phyloP scores from a whole-genome alignment of 1,284 basidiomycete genomes.

The Apiotrichum gracile region DNA sequence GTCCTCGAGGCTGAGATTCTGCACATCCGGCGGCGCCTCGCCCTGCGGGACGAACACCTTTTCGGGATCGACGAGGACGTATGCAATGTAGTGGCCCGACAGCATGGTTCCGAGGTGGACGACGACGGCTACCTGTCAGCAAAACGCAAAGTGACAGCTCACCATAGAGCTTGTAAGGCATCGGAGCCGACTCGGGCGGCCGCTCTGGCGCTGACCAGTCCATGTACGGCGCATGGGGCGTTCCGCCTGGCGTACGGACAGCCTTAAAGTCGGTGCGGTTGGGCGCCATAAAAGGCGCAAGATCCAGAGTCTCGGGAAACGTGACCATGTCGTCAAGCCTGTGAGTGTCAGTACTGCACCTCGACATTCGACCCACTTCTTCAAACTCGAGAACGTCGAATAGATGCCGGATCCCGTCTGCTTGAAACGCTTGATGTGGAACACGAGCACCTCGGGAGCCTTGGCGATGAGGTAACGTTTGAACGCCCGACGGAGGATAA shows the following conservation, averaged over 20 bases:
- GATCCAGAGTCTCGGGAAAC: constrained; percentile 78
- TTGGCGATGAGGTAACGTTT: constrained; percentile 87
- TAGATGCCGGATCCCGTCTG: constrained; percentile 51
- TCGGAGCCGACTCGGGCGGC: constrained; percentile 31
- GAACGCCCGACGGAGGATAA: constrained; percentile 73
- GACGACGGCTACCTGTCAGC: constrained; percentile 55
- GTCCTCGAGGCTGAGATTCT: neutral
- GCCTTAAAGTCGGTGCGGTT: constrained; percentile 48
- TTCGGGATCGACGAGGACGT: constrained; percentile 48
- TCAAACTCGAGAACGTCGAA: constrained; percentile 39
- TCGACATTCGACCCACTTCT: constrained; percentile 35
- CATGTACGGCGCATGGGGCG: constrained; percentile 39
- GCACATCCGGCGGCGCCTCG: neutral
- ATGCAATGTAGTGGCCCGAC: constrained; percentile 78
- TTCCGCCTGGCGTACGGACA: constrained; percentile 3
- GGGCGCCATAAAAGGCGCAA: constrained; percentile 80
- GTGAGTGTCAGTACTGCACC: constrained; percentile 31
- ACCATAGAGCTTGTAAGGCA: constrained; percentile 48
- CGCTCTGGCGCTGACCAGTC: constrained; percentile 42
- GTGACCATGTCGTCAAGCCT: constrained; percentile 79
- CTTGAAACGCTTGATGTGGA: constrained; percentile 91
- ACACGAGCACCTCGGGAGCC: constrained; percentile 79
- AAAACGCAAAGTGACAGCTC: neutral
- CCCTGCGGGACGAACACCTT: constrained; percentile 23
- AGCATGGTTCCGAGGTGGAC: constrained; percentile 84